Base-by-base conservation (phyloP, 148 eudicot species). In the Persicaria tinctoria region DNA sequence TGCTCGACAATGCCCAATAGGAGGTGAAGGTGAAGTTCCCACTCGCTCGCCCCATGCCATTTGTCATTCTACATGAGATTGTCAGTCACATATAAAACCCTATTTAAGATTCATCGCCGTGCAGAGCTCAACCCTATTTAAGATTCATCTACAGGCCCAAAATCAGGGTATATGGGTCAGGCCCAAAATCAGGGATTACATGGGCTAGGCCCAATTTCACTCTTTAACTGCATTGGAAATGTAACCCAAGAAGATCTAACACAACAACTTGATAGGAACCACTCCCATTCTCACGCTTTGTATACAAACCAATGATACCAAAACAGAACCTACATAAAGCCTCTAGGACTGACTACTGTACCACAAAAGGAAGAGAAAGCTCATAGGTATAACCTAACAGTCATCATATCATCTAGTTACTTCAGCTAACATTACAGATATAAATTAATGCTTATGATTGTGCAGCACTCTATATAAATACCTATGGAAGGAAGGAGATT, bases 361-460 rank as follows among this genome's bases (percentile, higher is more conserved):
- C 70, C 70, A 66, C 48, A 66, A 46, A 46, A 66, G 48, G 70
- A 66, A 44, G 14, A 66, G 48, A 66, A 14, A 8, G 14, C 14
- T 38, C 70, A 66, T 44, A 66, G 48, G 47, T 66, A 66, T 66
- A 66, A 41, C 70, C 70, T 66, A 66, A 44, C 70, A 60, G 41
- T 60, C 68, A 60, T 60, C 47, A 13, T 38, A 38, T 66, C 41
- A 5, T 66, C 48, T 66, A 66, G 7, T 66, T n/a, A 66, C 70
- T 66, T 38, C 48, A 12, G 12, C 70, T 66, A 66, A 1, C 46
- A 66, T 60, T 60, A 60, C 41, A 41, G 44, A 12, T 46, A 44
- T 44, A 38, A 66, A 66, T 49, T 32, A 49, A 49, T 11, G 17
- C 70, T 44, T 63, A 63, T 3, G 41, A 63, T 27, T 27, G 4